Percentiles rank a stretch among this genome's conserved stretches.
Conservation (phyloP, 1,139 yeast genomes). For the Hyphopichia buzzinii region DNA sequence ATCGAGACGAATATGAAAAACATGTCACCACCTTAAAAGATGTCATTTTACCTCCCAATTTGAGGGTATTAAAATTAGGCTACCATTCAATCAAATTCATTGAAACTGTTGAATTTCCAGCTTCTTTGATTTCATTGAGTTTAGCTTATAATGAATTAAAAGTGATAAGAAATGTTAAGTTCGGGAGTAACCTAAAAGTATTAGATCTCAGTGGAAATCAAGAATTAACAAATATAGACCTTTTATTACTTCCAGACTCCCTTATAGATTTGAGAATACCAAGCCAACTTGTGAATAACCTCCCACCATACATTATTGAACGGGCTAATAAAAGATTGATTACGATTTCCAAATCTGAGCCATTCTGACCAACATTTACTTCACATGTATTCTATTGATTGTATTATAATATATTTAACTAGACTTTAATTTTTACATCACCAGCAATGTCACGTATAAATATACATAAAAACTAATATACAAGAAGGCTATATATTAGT, state of each 20-base stretch:
- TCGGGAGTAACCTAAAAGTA: slow-evolving; percentile 32
- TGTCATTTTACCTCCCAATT: slow-evolving; percentile 37
- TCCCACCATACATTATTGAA: slow-evolving; percentile 41
- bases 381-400: no score
- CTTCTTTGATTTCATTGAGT: slow-evolving; percentile 28
- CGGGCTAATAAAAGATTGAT: slow-evolving; percentile 39
- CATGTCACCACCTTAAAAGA: slow-evolving; percentile 44
- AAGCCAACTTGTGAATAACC: slow-evolving; percentile 31
- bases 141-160: slow-evolving; percentile 42
- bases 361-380: no score
- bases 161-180: slow-evolving; percentile 35
- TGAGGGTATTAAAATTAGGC: slow-evolving; percentile 36
- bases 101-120: slow-evolving; percentile 43
- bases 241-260: slow-evolving; percentile 37
- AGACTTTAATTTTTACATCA: no score
- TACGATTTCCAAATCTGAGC: slow-evolving; percentile 27
- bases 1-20: slow-evolving; percentile 40
- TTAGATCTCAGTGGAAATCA: slow-evolving; percentile 46
- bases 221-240: slow-evolving; percentile 39
- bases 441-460: neutral
- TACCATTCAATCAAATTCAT: slow-evolving; percentile 41
- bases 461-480: neutral
- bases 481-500: neutral
- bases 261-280: slow-evolving; percentile 38
- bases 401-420: no score